A percentile compares a stretch with the other conserved stretches of the same genome.
phyloP scores from a whole-genome alignment of 257 asterid species.

The Primulina eburnea region DNA sequence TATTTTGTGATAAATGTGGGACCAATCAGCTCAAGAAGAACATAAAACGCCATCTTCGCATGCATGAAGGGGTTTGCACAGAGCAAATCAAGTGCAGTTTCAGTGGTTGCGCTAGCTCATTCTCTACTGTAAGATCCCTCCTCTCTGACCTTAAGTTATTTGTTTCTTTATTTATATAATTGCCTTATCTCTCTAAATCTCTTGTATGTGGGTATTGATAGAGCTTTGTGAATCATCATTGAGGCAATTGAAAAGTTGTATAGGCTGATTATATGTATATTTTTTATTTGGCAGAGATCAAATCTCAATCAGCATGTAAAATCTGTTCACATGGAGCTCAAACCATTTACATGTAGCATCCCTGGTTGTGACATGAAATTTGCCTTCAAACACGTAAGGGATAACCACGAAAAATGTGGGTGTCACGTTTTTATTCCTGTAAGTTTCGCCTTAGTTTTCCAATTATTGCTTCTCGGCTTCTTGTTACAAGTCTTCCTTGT shows the following conservation, averaged over 20 bases:
- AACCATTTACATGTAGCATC: constrained; percentile 60
- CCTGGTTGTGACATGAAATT: constrained; percentile 66
- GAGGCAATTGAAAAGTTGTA: too few relatives aligned
- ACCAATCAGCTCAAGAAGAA: constrained; percentile 75
- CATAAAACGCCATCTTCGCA: constrained; percentile 76
- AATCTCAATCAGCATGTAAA: constrained; percentile 76
- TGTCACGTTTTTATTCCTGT: constrained; percentile 60
- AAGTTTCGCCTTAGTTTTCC: constrained; percentile 23
- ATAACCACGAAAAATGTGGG: constrained; percentile 75
- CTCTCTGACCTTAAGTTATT: neutral
- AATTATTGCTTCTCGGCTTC: neutral
- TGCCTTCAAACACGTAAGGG: constrained; percentile 84
- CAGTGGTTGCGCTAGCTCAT: constrained; percentile 52
- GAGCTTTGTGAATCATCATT: neutral
- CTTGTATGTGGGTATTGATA: too few relatives aligned
- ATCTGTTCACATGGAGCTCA: constrained; percentile 62
- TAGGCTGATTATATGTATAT: neutral
- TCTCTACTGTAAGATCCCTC: constrained; percentile 55
- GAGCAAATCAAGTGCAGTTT: constrained; percentile 53
- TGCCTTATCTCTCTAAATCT: neutral
- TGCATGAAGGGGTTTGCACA: constrained; percentile 45
- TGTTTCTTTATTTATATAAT: neutral
- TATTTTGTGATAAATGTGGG: constrained; percentile 71
- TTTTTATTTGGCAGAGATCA: constrained; percentile 44
- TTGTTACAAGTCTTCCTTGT: neutral